Conservation (phyloP, 352 stramenopile genomes). For the Phytophthora palmivora region DNA sequence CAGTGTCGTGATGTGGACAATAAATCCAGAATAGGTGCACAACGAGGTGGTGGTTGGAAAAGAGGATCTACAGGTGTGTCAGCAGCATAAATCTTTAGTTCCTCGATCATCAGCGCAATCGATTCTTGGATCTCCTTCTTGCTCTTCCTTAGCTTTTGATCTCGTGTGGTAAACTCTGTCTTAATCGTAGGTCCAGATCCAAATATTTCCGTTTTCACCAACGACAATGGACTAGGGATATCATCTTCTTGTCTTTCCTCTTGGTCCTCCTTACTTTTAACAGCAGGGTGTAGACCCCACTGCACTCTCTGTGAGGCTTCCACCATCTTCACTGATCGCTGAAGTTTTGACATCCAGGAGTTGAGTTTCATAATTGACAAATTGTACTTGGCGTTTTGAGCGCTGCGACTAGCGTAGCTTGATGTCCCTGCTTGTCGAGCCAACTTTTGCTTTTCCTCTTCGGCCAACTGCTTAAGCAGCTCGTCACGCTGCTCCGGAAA, state of each 20-base stretch:
- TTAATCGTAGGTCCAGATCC: slow-evolving; percentile 72
- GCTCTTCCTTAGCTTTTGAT: slow-evolving; percentile 72
- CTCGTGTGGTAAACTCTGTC: slow-evolving; percentile 75
- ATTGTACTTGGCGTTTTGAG: slow-evolving; percentile 79
- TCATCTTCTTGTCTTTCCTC: slow-evolving; percentile 36
- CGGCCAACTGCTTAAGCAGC: slow-evolving; percentile 64
- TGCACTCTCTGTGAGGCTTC: slow-evolving; percentile 80
- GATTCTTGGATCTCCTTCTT: slow-evolving; percentile 63
- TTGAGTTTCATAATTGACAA: slow-evolving; percentile 83
- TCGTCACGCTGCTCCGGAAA: slow-evolving; percentile 74
- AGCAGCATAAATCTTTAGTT: slow-evolving; percentile 72
- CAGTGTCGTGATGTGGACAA: slow-evolving; percentile 76
- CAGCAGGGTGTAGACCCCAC: slow-evolving; percentile 45
- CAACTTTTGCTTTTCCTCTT: slow-evolving; percentile 69
- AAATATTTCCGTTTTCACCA: slow-evolving; percentile 64
- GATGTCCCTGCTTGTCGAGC: slow-evolving; percentile 21
- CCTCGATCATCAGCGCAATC: slow-evolving; percentile 68
- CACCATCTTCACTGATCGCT: slow-evolving; percentile 80
- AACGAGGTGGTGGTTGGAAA: slow-evolving; percentile 63
- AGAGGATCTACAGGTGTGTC: slow-evolving; percentile 51
- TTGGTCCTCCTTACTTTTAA: slow-evolving; percentile 36
- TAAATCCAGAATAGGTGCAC: slow-evolving; percentile 65
- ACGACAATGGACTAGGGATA: slow-evolving; percentile 5
- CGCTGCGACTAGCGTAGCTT: slow-evolving; percentile 57
- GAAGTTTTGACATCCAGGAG: slow-evolving; percentile 70